These are phyloP conservation scores for Glycine latifolia DNA, from an alignment of 306 rosid species.

Conservation along the genomic window DNA sequence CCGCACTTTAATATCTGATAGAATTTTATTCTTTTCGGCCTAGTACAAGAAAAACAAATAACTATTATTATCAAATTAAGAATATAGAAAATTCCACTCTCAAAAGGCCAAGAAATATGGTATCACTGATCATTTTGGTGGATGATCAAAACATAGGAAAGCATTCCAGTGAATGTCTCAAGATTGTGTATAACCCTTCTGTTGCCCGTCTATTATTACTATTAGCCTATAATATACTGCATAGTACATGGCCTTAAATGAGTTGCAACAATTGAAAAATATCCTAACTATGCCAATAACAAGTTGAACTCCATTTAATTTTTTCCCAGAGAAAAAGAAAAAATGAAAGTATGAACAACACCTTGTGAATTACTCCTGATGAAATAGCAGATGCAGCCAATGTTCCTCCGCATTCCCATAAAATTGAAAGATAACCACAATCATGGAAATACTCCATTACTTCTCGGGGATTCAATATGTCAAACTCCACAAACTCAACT, in stretches of 20 bases:
- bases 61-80: slow-evolving; percentile 3
- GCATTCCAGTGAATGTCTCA: slow-evolving; percentile 6
- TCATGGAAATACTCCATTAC: slow-evolving; percentile 92
- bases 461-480: slow-evolving; percentile 79
- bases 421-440: slow-evolving; percentile 89
- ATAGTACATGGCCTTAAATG: neutral
- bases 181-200: neutral
- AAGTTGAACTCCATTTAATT: slow-evolving; percentile 25
- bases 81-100: neutral
- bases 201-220: neutral
- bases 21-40: neutral
- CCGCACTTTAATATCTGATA: neutral
- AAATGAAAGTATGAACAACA: slow-evolving; percentile 24
- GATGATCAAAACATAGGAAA: slow-evolving; percentile 14
- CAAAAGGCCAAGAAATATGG: slow-evolving; percentile 26
- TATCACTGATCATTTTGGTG: neutral
- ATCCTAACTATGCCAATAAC: slow-evolving; percentile 10
- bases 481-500: slow-evolving; percentile 94
- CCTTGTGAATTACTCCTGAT: slow-evolving; percentile 92
- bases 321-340: slow-evolving; percentile 15
- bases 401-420: slow-evolving; percentile 98
- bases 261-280: slow-evolving; percentile 7
- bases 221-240: slow-evolving; percentile 4
- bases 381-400: slow-evolving; percentile 95
- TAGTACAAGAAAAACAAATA: slow-evolving; percentile 4